Evolutionary conservation across 225 moss, liverwort and hornwort species (phyloP), one percentile per base, ranked within the genome.

Genomic region (Physcomitrium patens): DNA sequence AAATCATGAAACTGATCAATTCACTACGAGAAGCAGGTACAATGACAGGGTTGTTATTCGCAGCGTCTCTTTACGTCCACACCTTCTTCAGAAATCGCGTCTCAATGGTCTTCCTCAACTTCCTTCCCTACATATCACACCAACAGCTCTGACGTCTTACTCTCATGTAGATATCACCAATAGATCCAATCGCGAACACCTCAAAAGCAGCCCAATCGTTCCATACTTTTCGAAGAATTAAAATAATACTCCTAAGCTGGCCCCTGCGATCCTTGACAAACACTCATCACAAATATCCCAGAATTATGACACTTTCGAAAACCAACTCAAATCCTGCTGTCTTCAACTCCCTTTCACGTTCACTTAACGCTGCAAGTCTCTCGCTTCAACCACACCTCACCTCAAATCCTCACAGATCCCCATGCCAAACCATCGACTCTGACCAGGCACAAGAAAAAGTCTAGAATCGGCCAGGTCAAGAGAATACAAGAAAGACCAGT

Each of bases 331-430:
- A 5, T 64, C 31, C 64, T 52, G 31, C 7, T 37, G 26, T n/a
- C 60, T 23, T 31, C 23, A 51, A 41, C 50, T 57, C 17, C 17
- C 3, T 58, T n/a, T 63, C 63, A 64, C 68, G 68, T 76, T 57
- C 51, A 57, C 57, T 45, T 10, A 54, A 55, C 60, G 63, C 57
- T 68, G 68, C 18, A 68, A 28, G 37, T 66, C 61, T 55, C 72
- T 79, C 68, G 76, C 83, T 67, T 83, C 83, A 24, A 63, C 45
- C 44, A 63, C 79, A 79, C 67, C 60, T 64, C 63, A 63, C 48
- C 76, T 67, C 57, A 19, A 76, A 76, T 72, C 37, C 64, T 42
- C 57, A 45, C 41, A 12, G 18, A 71, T 46, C 44, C 69, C 53
- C 69, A 69, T 13, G 55, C 68, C 57, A 63, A 42, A 26, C 68